Base-by-base conservation (phyloP, 257 asterid species). In the Nicotiana tomentosiformis region DNA sequence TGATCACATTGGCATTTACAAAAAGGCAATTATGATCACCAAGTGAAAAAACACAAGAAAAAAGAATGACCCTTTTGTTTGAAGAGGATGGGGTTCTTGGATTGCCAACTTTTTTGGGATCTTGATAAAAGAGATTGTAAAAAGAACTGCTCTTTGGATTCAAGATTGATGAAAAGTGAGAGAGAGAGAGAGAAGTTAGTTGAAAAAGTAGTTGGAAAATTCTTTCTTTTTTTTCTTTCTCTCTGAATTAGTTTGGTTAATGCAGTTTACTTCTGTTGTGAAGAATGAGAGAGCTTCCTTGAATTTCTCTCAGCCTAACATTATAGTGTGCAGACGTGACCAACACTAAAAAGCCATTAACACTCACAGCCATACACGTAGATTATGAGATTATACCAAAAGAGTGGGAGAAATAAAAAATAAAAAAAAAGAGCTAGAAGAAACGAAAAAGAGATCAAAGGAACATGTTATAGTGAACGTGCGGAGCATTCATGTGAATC, bases 91-190 rank as follows among this genome's bases (percentile, higher is more conserved):
- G 3, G 77, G 35, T 4, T n/a, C 78, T 70, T 20, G 7, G 11
- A 5, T 20, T 49, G 61, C 49, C 15, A 43, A 70, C 60, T 43
- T 43, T 43, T 33, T 70, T 20, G 60, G 49, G 14, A 70, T 43
- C 58, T 70, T 70, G 35, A 20, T 39, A 1, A 11, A 33, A 67
- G 14, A 66, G 0, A 33, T 16, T 8, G 16, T 15, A 43, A 43
- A 43, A 43, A 43, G 3, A 43, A 43, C 3, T 43, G 12, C 10
- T 35, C 5, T 70, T 39, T 43, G 33, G 46, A 51, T 76, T 76
- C 80, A 76, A 76, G 46, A 76, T 76, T 51, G 64, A 76, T 76
- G 80, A 76, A 37, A 74, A 76, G 64, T 76, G 53, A 49, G 20
- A 1, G 39, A 26, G 15, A 69, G 77, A 46, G 61, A 49, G 62